Evolutionary conservation across 345 rosid species (phyloP), one percentile per base, ranked within the genome.

Genomic region (Lepidium didymum): DNA sequence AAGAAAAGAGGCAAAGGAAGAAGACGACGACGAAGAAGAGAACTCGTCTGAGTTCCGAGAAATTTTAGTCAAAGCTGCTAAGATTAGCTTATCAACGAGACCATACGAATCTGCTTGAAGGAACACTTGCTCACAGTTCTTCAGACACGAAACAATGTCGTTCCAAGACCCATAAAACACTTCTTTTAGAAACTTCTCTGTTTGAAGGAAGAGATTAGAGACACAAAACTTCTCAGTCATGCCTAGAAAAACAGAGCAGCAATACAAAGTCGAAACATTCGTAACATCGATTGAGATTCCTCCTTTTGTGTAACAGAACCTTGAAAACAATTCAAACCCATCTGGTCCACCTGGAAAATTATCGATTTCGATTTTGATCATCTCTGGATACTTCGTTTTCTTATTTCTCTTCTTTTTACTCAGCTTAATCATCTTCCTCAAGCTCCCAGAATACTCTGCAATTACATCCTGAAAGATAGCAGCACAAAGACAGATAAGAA

Each of bases 281-380:
- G 82, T 67, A 49, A 77, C 73, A 27, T 88, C 77, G 64, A 90
- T 77, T 13, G 56, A 66, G 72, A 81, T 71, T 49, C 59, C 58
- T 62, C 79, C 67, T 16, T 79, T 50, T 68, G 16, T 74, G 73
- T 90, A 86, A 67, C 96, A 87, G 78, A 86, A 90, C 62, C 91
- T 79, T 57, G 83, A 79, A 72, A 83, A 78, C 37, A 79, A 19
- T 75, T 90, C 96, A 64, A 90, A 90, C 70, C 94, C 91, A 31
- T 75, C 51, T 56, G 88, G 69, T 33, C 91, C 88, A 44, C 96
- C 88, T 0, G 96, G 96, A 74, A 87, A 87, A 40, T 77, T 74
- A 27, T 69, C 65, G 47, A 89, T 64, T 47, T 84, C 80, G 38
- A 90, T 69, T 27, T 74, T 79, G 29, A 73, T 65, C 14, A 38